Conservation (phyloP, 495 filamentous ascomycete genomes). For the Xylona heveae region DNA sequence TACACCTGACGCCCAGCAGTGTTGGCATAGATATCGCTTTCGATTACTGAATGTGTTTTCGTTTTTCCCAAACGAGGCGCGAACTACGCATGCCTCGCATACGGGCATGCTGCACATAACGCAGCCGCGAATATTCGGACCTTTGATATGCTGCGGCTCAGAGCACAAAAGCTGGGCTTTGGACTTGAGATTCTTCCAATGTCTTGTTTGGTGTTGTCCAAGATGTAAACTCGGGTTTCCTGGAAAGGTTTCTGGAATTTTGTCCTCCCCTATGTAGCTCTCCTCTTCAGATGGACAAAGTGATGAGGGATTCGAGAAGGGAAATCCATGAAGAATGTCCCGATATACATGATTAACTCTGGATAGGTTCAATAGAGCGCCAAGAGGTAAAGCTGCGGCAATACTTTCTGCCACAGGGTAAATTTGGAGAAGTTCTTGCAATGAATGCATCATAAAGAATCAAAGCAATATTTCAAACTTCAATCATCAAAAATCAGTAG, state of each 20-base stretch:
- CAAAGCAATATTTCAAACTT: no score
- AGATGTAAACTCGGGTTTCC: conserved; percentile 4
- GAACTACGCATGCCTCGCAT: conserved; percentile 13
- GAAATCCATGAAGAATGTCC: conserved; percentile 11
- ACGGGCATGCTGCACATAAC: conserved; percentile 12
- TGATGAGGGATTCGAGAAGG: no score
- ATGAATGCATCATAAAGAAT: conserved; percentile 9
- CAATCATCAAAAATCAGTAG: no score
- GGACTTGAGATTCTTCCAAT: conserved; percentile 11
- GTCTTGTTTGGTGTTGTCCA: conserved; percentile 8
- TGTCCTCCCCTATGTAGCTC: not conserved
- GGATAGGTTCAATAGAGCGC: conserved; percentile 10
- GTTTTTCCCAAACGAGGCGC: conserved; percentile 9
- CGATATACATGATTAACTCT: conserved; percentile 8
- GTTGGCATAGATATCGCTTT: conserved; percentile 8
- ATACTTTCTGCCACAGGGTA: conserved; percentile 10
- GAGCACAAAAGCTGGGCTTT: conserved; percentile 7
- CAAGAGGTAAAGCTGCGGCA: conserved; percentile 7
- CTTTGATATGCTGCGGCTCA: conserved; percentile 8
- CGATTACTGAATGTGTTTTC: conserved; percentile 10
- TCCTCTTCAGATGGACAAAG: no score
- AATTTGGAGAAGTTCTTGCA: conserved; percentile 8
- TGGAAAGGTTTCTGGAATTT: not conserved
- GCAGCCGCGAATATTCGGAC: conserved; percentile 7
- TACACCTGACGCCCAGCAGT: conserved; percentile 7